Evolutionary conservation across 306 rosid species (phyloP), one percentile per base, ranked within the genome.

Genomic region (Hippophae gyantsensis): DNA sequence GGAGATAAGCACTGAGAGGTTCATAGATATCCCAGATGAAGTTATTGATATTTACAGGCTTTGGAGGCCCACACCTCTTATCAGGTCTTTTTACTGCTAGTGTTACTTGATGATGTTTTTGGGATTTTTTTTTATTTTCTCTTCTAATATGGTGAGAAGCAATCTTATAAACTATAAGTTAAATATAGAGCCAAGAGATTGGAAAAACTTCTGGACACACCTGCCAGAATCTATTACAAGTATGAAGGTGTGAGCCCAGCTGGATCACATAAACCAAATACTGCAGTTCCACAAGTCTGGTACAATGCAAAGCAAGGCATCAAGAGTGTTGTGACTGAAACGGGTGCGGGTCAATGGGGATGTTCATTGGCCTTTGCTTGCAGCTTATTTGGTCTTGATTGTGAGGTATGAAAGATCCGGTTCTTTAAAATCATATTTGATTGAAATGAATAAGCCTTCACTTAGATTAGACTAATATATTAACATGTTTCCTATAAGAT

Each of bases 341-440:
- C 98, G 7, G 98, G 98, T 43, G 96, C 98, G 64, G 98, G 98
- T 47, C 98, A 92, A 63, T 92, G 98, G 98, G 98, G 98, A 67
- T 67, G 87, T 75, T 75, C 96, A 57, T 81, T 92, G 74, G 96
- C 98, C 72, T 92, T 92, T 76, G 96, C 98, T 0, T 79, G 82
- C 71, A 92, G 92, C 82, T 62, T 87, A 72, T 92, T 87, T 58
- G 96, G 87, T 62, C 81, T 92, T 49, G 84, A 78, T 6, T 92
- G 98, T 53, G 96, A 87, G 92, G 98, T 92, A 62, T 49, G 62
- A 58, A 59, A 9, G 9, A 43, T 8, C 43, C 6, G 40, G 10
- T 52, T 9, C 53, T 42, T 27, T 3, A 56, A 14, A 50, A 13
- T 26, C 45, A 53, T 26, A 10, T 47, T 45, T 13, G 42, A 53